Base-by-base conservation (phyloP, 371 early-diverging fungal genomes). In the Mucor lusitanicus region DNA sequence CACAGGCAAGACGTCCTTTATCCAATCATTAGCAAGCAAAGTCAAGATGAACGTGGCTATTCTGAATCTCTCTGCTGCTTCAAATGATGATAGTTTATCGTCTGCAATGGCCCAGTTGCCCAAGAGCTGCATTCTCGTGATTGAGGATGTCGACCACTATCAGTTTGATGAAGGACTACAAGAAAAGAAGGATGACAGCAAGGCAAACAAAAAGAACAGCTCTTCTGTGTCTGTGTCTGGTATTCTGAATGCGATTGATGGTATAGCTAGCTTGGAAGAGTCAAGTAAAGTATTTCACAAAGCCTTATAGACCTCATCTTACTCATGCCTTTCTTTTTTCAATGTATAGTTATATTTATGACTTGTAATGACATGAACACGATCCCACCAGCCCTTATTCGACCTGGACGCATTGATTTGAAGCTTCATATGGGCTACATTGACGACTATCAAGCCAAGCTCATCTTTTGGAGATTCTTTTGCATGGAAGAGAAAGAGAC, bases 371-470 rank as follows among this genome's bases (percentile, higher is more conserved):
- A 97, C 70, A 79, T 96, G 35, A 94, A 94, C 19, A 88, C 87
- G 2, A 85, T 99, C 25, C 98, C 97, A 67, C 92, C 95, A 9
- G 99, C 99, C 8, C 78, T 99, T 57, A 88, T 97, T 56, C 90
- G 99, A 17, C 99, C 99, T 5, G 99, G 99, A 1, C 90, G 99
- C 23, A 92, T 99, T 6, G 99, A 99, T 68, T 73, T 92, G 57
- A 89, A 93, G 67, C 84, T 90, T n/a, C 84, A 85, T 48, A 81
- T 99, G 64, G 97, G 91, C 53, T 86, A 91, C 55, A 92, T 91
- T 0, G 88, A 89, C 7, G 69, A 76, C 17, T 69, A 82, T 57
- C 95, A 97, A 77, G 87, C 90, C 27, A 70, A 82, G 58, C 72
- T 78, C n/a, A 79, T 83, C 77, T 85, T 84, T 73, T 71, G 75